Evolutionary conservation across 2,329 filamentous ascomycete genomes (phyloP).

Genomic region (Arthrobotrys musiformis): DNA sequence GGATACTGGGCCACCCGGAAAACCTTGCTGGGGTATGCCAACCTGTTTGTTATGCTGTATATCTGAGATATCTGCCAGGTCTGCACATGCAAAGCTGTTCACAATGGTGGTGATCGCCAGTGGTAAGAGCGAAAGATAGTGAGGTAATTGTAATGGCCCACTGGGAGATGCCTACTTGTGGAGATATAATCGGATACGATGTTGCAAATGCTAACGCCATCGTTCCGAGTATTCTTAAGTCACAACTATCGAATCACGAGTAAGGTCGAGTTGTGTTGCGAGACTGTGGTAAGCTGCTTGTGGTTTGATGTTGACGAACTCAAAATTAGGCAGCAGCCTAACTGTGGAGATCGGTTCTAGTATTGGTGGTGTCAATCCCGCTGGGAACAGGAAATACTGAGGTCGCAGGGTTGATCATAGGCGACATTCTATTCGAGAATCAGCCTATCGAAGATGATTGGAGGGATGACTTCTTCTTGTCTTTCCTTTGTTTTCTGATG

Average conservation of each 20-base stretch:
- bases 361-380: conserved; percentile 17
- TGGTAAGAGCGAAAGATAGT: background rate
- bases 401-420: conserved; percentile 23
- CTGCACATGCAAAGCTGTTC: background rate
- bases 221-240: background rate
- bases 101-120: background rate
- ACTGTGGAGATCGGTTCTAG: conserved; percentile 33
- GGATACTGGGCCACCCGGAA: background rate
- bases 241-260: background rate
- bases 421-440: background rate
- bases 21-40: background rate
- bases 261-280: conserved; percentile 33
- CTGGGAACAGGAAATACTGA: conserved; percentile 22
- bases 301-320: conserved; percentile 41
- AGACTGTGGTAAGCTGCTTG: background rate
- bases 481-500: background rate
- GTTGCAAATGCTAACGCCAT: conserved; percentile 11
- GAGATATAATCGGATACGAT: conserved; percentile 20
- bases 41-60: background rate
- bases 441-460: conserved; percentile 9
- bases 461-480: background rate
- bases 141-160: conserved; percentile 18
- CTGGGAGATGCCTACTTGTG: background rate
- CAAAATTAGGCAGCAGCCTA: conserved; percentile 49
- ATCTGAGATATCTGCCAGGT: background rate